A percentile compares a stretch with the other conserved stretches of the same genome.
Conservation (phyloP, 345 rosid genomes). For the Lagerstroemia speciosa region DNA sequence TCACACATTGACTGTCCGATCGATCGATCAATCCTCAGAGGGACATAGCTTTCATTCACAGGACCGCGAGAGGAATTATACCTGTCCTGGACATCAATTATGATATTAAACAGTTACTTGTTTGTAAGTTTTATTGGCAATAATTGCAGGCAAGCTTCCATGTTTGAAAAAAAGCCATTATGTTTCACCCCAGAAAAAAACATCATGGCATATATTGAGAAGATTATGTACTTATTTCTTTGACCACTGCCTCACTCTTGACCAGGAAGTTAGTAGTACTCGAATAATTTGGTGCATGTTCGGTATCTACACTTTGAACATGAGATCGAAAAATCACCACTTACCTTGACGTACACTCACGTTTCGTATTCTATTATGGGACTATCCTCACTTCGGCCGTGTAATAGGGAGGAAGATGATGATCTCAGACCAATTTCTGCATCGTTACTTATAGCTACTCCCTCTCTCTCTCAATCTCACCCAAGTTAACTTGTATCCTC, state of each 20-base stretch:
- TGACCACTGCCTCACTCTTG: background rate
- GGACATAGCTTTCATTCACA: background rate
- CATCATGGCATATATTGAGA: background rate
- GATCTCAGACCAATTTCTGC: background rate
- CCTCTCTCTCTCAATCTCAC: background rate
- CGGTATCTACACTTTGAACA: background rate
- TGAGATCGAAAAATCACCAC: background rate
- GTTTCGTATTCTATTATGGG: background rate
- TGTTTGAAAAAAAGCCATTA: background rate
- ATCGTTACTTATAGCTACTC: background rate
- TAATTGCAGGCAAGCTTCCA: background rate
- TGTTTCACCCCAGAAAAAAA: too few species aligned
- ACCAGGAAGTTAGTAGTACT: too few species aligned
- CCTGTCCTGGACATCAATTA: background rate
- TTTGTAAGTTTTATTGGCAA: background rate
- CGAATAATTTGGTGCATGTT: too few species aligned
- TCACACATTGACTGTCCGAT: background rate
- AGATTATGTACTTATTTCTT: background rate
- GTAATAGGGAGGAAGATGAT: background rate
- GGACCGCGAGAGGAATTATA: background rate
- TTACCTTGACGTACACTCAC: background rate
- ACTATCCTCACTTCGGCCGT: background rate
- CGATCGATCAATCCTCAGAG: background rate
- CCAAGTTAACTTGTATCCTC: background rate
- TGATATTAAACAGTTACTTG: background rate